Evolutionary conservation across 176 grass and related monocot genomes (phyloP), one percentile per base, ranked within the genome.

Genomic region (Paspalum vaginatum): DNA sequence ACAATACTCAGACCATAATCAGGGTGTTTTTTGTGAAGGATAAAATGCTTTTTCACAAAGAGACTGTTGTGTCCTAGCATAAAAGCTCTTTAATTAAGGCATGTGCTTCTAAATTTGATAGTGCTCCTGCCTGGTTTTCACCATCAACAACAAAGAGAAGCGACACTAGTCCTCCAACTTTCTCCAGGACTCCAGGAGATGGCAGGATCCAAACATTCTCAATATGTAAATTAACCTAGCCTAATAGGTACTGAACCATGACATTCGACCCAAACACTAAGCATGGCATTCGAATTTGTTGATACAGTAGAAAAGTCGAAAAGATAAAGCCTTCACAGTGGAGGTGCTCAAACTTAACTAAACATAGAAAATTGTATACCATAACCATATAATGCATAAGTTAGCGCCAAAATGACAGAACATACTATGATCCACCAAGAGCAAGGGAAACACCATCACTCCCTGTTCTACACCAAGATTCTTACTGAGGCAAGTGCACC

Each of bases 341-440:
- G 37, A 77, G 27, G 71, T 60, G 48, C 71, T 58, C 38, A 43
- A 56, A 78, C 71, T 78, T 61, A 70, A 48, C 49, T 62, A 55
- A 81, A 61, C 65, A 89, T 16, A 50, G 43, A 40, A 40, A 86
- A 77, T 15, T 8, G 32, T 84, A 77, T 81, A 85, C 65, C 73
- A 89, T 82, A 89, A 85, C 65, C 73, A 89, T 82, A 89, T 80
- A 84, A 70, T 11, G 13, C 54, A 47, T 13, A 78, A 85, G 88
- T 89, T 82, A 89, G 88, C 83, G 73, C 51, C 78, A 82, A 89
- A 72, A 37, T 32, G 70, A 45, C 65, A 60, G 41, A 65, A 66
- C 76, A 72, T 81, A 85, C 83, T 78, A 41, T 26, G 42, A 59
- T 77, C 74, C 65, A 78, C 14, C 56, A 12, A 70, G 40, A 81